A percentile compares a stretch with the other conserved stretches of the same genome.
These are phyloP conservation scores for Tricholoma sp. DNA, from an alignment of 768 basidiomycete species.

Conservation along the genomic window DNA sequence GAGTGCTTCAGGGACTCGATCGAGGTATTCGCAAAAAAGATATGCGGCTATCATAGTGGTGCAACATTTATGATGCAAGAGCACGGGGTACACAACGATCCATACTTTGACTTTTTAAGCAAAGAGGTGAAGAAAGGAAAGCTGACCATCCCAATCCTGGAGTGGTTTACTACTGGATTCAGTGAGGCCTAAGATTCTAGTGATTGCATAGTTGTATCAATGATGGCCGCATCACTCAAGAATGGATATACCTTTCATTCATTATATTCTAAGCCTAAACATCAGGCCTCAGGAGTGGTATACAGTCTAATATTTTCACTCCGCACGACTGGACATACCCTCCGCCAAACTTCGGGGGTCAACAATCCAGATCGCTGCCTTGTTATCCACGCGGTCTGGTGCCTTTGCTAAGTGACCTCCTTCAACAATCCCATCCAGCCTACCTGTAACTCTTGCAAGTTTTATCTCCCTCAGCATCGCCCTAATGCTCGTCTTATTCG, in stretches of 20 bases:
- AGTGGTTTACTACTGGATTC: constrained; percentile 10
- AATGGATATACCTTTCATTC: too few relatives aligned
- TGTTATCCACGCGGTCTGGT: constrained; percentile 9
- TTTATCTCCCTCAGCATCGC: constrained; percentile 69
- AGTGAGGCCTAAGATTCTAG: neutral
- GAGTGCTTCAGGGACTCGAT: constrained; percentile 23
- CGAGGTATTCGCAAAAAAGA: neutral
- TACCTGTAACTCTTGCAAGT: constrained; percentile 27
- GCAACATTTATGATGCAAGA: constrained; percentile 23
- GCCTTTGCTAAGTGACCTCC: constrained; percentile 3
- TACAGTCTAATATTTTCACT: neutral
- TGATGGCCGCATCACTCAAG: too few relatives aligned
- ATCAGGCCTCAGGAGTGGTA: neutral
- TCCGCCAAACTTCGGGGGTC: constrained; percentile 81
- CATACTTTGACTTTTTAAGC: constrained; percentile 25
- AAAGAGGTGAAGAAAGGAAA: constrained; percentile 14
- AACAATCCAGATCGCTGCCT: constrained; percentile 58
- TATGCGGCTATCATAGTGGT: constrained; percentile 1
- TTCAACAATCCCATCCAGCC: constrained; percentile 22
- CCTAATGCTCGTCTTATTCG: constrained; percentile 74
- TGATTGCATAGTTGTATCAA: neutral
- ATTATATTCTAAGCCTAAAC: too few relatives aligned
- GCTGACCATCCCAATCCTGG: constrained; percentile 18
- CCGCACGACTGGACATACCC: constrained; percentile 25
- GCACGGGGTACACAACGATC: constrained; percentile 32